Percentiles rank a stretch among this genome's conserved stretches.
Conservation (phyloP, 768 basidiomycete species). For the Lentinula sp. region DNA sequence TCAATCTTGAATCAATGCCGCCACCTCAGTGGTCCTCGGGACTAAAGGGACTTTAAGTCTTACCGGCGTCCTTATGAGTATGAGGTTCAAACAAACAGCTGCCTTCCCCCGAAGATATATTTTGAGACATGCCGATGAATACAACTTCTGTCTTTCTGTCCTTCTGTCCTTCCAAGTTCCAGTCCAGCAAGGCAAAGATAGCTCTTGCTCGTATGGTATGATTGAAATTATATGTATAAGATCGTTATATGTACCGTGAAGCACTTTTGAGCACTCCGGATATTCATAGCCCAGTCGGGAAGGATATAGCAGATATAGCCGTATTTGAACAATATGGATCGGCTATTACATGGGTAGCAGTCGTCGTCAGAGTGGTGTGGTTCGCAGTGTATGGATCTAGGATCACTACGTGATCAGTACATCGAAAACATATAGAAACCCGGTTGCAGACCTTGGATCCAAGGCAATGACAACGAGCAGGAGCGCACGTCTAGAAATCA, state of each 20-base stretch:
- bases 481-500: constrained; percentile 40
- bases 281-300: neutral
- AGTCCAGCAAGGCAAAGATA: neutral
- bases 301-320: neutral
- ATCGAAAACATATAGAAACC: neutral
- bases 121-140: neutral
- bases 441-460: neutral
- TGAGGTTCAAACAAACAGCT: neutral
- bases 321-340: neutral
- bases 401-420: too few relatives aligned
- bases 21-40: neutral
- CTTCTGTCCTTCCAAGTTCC: neutral
- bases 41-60: neutral
- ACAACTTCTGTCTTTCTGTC: neutral
- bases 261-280: neutral
- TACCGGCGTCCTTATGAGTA: neutral
- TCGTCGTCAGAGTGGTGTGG: neutral
- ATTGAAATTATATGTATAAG: neutral
- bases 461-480: neutral
- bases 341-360: neutral
- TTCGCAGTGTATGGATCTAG: neutral
- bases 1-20: neutral
- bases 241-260: neutral
- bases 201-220: neutral
- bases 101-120: neutral